Conservation (phyloP, 2,329 filamentous ascomycete species). For the Proliferodiscus dingleyae region DNA sequence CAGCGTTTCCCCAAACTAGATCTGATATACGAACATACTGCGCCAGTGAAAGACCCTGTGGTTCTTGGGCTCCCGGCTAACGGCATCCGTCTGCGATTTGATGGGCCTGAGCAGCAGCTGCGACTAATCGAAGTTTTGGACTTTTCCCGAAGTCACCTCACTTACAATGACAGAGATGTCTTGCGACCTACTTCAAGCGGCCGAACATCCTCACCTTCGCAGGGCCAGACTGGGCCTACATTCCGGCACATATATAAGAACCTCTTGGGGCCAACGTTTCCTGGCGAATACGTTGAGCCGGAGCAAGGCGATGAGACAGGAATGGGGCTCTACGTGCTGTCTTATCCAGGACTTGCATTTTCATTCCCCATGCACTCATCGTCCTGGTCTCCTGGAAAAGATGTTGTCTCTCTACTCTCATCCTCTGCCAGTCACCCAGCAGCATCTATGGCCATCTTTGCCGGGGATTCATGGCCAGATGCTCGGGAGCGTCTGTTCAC, state of each 20-base stretch:
- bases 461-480: constrained; percentile 85
- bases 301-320: constrained; percentile 44
- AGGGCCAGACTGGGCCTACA: constrained; percentile 55
- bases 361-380: constrained; percentile 75
- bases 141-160: constrained; percentile 78
- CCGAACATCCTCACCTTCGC: constrained; percentile 26
- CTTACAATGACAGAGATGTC: constrained; percentile 77
- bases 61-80: constrained; percentile 75
- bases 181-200: constrained; percentile 53
- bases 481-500: constrained; percentile 74
- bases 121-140: constrained; percentile 87
- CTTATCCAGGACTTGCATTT: constrained; percentile 91
- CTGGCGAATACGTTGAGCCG: constrained; percentile 81
- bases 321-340: constrained; percentile 78
- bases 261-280: constrained; percentile 89
- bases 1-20: constrained; percentile 79
- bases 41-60: constrained; percentile 71
- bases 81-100: constrained; percentile 85
- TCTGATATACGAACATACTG: constrained; percentile 69
- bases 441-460: constrained; percentile 85
- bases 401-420: constrained; percentile 82
- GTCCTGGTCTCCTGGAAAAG: constrained; percentile 68
- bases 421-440: constrained; percentile 72
- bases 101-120: constrained; percentile 86
- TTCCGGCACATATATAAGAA: constrained; percentile 90